Conservation (phyloP, 192 early-diverging fungal genomes). For the Lobosporangium transversale region DNA sequence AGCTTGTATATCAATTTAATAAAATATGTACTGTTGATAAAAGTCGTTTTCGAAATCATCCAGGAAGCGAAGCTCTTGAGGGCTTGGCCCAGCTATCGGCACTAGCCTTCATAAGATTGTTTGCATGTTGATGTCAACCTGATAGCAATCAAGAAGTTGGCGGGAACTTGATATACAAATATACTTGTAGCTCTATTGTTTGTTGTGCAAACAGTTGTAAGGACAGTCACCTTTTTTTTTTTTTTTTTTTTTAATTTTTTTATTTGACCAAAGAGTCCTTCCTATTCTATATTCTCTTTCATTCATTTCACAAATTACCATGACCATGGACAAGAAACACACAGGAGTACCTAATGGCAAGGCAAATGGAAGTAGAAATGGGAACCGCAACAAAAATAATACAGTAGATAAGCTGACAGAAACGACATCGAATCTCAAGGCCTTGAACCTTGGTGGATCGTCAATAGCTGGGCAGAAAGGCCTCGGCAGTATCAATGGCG, state of each 20-base stretch:
- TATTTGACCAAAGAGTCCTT: background rate
- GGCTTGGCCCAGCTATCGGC: too few species aligned
- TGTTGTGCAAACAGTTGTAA: too few species aligned
- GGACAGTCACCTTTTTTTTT: slow-evolving; percentile 33
- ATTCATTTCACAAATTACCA: background rate
- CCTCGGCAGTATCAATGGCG: too few species aligned
- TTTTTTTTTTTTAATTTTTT: slow-evolving; percentile 9
- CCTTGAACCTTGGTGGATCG: slow-evolving; percentile 8
- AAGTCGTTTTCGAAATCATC: too few species aligned
- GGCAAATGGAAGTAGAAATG: background rate
- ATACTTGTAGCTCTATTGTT: too few species aligned
- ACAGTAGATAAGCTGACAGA: slow-evolving; percentile 3
- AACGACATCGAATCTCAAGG: slow-evolving; percentile 3
- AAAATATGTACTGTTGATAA: too few species aligned
- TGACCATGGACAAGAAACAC: slow-evolving; percentile 17
- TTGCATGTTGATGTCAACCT: too few species aligned
- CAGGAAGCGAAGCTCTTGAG: too few species aligned
- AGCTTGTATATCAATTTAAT: too few species aligned
- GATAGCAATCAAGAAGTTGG: too few species aligned
- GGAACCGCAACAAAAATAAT: slow-evolving; percentile 4
- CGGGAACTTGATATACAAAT: too few species aligned
- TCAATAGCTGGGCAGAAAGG: background rate
- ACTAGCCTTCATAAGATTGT: too few species aligned
- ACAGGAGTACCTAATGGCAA: slow-evolving; percentile 3
- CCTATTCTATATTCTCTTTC: background rate